phyloP scores from a whole-genome alignment of 2,329 filamentous ascomycete genomes.

The Pseudomassariella vexata region DNA sequence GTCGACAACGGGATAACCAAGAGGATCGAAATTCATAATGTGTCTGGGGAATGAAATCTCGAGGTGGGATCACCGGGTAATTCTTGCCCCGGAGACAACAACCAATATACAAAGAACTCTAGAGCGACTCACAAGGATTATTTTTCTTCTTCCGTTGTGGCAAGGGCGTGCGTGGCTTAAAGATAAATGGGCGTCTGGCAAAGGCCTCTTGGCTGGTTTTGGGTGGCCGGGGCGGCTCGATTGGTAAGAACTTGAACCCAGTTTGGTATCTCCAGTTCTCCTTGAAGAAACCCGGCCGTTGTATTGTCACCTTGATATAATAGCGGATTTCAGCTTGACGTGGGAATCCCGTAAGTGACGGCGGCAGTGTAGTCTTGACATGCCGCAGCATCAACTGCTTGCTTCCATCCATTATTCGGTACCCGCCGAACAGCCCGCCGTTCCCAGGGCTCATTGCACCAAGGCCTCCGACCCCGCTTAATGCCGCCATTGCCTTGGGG shows the following conservation, averaged over 20 bases:
- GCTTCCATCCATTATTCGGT: constrained; percentile 58
- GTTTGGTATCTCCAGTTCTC: constrained; percentile 72
- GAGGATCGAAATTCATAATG: no score
- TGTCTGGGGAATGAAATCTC: no score
- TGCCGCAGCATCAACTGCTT: constrained; percentile 61
- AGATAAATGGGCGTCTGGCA: constrained; percentile 65
- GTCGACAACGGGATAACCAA: no score
- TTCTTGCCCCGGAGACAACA: no score
- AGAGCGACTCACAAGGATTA: no score
- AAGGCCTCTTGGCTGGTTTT: constrained; percentile 72
- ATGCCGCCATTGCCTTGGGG: constrained; percentile 44
- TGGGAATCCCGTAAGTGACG: constrained; percentile 80
- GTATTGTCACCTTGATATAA: constrained; percentile 92
- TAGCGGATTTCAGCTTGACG: constrained; percentile 87
- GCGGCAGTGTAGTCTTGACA: constrained; percentile 80
- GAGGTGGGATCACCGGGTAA: no score
- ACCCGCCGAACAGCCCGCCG: constrained; percentile 40
- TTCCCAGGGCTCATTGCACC: constrained; percentile 30
- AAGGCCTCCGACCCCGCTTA: constrained; percentile 48
- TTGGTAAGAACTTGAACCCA: constrained; percentile 82
- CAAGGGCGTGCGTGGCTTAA: constrained; percentile 35
- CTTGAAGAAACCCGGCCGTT: constrained; percentile 81
- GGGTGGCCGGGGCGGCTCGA: constrained; percentile 75
- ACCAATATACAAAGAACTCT: constrained; percentile 3
- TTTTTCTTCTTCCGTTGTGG: constrained; percentile 43